phyloP scores from a whole-genome alignment of 108 stramenopile genomes.

The Chaetoceros muelleri region DNA sequence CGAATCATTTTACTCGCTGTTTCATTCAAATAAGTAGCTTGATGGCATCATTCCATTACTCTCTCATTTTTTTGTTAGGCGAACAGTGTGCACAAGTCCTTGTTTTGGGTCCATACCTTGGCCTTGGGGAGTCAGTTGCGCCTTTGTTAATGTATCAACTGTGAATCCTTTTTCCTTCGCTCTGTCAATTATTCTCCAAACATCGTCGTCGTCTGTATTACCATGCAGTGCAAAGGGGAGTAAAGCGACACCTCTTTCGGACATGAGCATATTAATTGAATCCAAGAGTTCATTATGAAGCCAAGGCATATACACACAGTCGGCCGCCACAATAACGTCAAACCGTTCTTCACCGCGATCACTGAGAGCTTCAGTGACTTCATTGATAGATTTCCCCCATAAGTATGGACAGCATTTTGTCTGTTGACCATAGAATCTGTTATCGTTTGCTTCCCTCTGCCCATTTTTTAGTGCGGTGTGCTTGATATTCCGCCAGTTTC shows the following conservation, averaged over 20 bases:
- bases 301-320: slow-evolving; percentile 37
- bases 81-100: slow-evolving; percentile 27
- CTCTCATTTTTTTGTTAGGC: slow-evolving; percentile 1
- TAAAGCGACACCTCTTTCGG: slow-evolving; percentile 19
- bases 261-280: slow-evolving; percentile 19
- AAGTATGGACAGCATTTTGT: slow-evolving; percentile 19
- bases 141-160: slow-evolving; percentile 19
- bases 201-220: slow-evolving; percentile 25
- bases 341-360: slow-evolving; percentile 8
- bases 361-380: slow-evolving; percentile 7
- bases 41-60: too few relatives aligned
- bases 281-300: slow-evolving; percentile 20
- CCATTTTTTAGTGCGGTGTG: slow-evolving; percentile 8
- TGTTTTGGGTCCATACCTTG: slow-evolving; percentile 22
- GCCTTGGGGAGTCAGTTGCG: slow-evolving; percentile 30
- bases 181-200: slow-evolving; percentile 27
- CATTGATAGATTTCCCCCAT: slow-evolving; percentile 26
- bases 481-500: slow-evolving; percentile 15
- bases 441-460: background rate
- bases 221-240: slow-evolving; percentile 32
- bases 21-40: too few relatives aligned
- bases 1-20: too few relatives aligned
- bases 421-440: background rate
- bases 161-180: slow-evolving; percentile 26
- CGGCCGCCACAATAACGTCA: slow-evolving; percentile 34